Conservation (phyloP, 2,329 filamentous ascomycete species). For the Ciborinia camelliae region DNA sequence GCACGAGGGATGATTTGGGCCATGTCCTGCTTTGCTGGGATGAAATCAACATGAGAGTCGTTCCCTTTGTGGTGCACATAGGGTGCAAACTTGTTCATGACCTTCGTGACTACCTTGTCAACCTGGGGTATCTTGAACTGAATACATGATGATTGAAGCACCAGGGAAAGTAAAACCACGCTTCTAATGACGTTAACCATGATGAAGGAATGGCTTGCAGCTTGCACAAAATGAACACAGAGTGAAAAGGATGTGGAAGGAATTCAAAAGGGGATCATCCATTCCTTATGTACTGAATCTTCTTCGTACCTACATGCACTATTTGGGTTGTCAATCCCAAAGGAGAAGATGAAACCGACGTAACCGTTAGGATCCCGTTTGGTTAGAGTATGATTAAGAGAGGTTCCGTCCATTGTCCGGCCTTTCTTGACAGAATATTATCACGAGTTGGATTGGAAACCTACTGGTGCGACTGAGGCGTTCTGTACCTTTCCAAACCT, state of each 20-base stretch:
- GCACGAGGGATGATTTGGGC: conserved; percentile 17
- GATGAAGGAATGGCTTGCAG: conserved; percentile 5
- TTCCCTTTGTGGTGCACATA: conserved; percentile 17
- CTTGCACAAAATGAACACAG: background rate
- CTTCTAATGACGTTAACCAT: conserved; percentile 12
- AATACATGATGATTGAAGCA: conserved; percentile 15
- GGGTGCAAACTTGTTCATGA: conserved; percentile 12
- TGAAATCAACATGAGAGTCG: background rate
- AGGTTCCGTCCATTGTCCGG: background rate
- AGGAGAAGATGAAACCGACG: background rate
- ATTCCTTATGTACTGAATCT: conserved; percentile 2
- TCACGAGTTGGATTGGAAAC: conserved; percentile 10
- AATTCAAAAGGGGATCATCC: background rate
- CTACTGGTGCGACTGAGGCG: background rate
- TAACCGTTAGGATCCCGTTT: background rate
- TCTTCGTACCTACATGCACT: background rate
- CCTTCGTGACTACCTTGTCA: conserved; percentile 13
- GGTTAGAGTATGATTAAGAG: background rate
- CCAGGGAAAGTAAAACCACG: conserved; percentile 5
- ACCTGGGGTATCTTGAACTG: conserved; percentile 18
- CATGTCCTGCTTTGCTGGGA: conserved; percentile 14
- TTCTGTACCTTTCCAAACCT: background rate
- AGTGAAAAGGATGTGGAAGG: background rate
- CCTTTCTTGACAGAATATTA: background rate
- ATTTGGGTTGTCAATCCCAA: background rate